These are phyloP conservation scores for Colletotrichum incanum DNA, from an alignment of 2,329 filamentous ascomycete genomes.

Conservation along the genomic window DNA sequence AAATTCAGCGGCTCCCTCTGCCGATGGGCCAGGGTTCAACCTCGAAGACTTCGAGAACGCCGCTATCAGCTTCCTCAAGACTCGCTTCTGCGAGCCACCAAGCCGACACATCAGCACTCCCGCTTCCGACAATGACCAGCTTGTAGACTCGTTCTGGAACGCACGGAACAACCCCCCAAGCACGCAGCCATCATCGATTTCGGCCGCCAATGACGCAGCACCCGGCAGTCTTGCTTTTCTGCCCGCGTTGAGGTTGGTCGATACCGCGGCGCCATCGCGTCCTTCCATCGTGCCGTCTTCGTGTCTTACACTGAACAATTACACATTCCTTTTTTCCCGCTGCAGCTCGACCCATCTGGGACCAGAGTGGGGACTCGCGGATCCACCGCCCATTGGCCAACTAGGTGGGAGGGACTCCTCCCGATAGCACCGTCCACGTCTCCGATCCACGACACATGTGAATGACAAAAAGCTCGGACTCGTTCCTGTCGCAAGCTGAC, in stretches of 20 bases:
- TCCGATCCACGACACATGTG: conserved; percentile 39
- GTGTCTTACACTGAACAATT: conserved; percentile 37
- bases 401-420: conserved; percentile 14
- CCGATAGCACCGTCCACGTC: conserved; percentile 33
- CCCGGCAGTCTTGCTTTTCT: conserved; percentile 12
- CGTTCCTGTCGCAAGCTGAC: background rate
- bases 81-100: background rate
- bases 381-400: conserved; percentile 35
- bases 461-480: conserved; percentile 36
- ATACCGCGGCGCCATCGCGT: conserved; percentile 23
- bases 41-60: conserved; percentile 34
- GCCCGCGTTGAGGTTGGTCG: conserved; percentile 2
- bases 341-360: conserved; percentile 17
- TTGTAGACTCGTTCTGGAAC: conserved; percentile 18
- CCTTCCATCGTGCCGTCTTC: background rate
- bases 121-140: conserved; percentile 7
- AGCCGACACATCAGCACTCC: conserved; percentile 4
- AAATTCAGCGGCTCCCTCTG: conserved; percentile 1
- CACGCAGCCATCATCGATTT: conserved; percentile 5
- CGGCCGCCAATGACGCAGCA: conserved; percentile 25
- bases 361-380: conserved; percentile 12
- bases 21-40: background rate
- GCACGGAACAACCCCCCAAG: background rate
- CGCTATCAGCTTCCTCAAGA: conserved; percentile 4
- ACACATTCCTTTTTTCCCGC: conserved; percentile 36